phyloP scores from a whole-genome alignment of 2,329 filamentous ascomycete genomes.

The Calcarisporium arbuscula region DNA sequence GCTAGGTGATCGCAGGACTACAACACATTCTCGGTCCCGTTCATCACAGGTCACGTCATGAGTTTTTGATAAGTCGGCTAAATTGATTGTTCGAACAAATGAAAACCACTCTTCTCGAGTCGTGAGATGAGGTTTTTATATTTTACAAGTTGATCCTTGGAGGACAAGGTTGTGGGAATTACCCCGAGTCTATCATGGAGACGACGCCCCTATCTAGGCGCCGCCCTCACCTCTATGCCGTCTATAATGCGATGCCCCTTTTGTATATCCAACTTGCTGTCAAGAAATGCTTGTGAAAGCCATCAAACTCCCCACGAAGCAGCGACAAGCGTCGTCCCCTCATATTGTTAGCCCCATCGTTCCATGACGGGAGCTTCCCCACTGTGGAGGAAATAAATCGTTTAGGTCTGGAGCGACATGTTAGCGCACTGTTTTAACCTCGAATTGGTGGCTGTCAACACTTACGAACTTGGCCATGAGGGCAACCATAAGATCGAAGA shows the following conservation, averaged over 20 bases:
- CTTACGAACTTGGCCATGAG: slow-evolving; percentile 87
- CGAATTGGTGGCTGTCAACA: slow-evolving; percentile 16
- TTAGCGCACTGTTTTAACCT: slow-evolving; percentile 10
- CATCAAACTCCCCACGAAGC: slow-evolving; percentile 20
- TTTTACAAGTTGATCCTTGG: slow-evolving; percentile 34
- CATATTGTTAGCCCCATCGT: slow-evolving; percentile 27
- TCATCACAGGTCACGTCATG: background rate
- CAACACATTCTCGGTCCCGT: too few species aligned
- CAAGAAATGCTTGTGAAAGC: slow-evolving; percentile 18
- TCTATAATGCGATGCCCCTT: slow-evolving; percentile 33
- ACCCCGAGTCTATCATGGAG: slow-evolving; percentile 28
- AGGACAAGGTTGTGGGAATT: slow-evolving; percentile 24
- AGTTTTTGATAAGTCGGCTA: slow-evolving; percentile 5
- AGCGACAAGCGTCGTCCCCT: slow-evolving; percentile 20
- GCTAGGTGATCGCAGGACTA: too few species aligned
- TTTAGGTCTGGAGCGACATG: slow-evolving; percentile 29
- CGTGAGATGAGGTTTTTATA: slow-evolving; percentile 37
- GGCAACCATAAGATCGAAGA: slow-evolving; percentile 87
- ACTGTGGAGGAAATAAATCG: slow-evolving; percentile 21
- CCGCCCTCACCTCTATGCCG: slow-evolving; percentile 31
- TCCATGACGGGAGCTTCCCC: slow-evolving; percentile 30
- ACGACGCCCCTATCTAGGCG: slow-evolving; percentile 23
- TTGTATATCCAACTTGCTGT: slow-evolving; percentile 28
- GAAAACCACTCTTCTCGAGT: slow-evolving; percentile 25
- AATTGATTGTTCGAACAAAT: slow-evolving; percentile 18